A percentile compares a stretch with the other conserved stretches of the same genome.
These are phyloP conservation scores for Eucalyptus dawsonii DNA, from an alignment of 345 rosid species.

Conservation along the genomic window DNA sequence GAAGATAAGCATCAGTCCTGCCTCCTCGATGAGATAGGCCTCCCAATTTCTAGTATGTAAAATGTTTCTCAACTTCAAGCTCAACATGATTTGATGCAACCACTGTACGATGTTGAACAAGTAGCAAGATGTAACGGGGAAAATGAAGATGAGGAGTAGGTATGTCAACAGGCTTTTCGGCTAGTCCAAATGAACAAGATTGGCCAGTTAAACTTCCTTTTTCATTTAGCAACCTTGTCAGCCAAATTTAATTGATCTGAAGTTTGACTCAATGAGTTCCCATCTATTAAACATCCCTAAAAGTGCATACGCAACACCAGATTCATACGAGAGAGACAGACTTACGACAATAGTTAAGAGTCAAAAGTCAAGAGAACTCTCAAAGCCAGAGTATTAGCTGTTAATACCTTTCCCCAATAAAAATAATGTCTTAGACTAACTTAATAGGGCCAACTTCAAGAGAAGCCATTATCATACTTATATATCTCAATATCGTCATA, in stretches of 20 bases:
- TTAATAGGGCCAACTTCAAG: not conserved
- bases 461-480: not conserved
- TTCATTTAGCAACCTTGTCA: not conserved
- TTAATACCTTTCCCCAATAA: not conserved
- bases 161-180: not conserved
- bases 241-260: not conserved
- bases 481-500: not conserved
- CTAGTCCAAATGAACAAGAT: not conserved
- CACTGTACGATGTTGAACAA: not conserved
- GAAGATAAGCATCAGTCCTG: not conserved
- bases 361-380: not conserved
- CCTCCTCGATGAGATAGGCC: not conserved
- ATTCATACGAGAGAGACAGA: not conserved
- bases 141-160: not conserved
- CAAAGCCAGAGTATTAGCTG: not conserved
- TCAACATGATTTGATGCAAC: not conserved
- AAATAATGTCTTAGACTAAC: not conserved
- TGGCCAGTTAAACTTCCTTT: not conserved
- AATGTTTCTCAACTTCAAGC: not conserved
- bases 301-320: not conserved
- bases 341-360: not conserved
- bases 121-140: not conserved
- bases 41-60: not conserved
- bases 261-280: not conserved
- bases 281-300: not conserved